Evolutionary conservation across 108 stramenopile genomes (phyloP).

Genomic region (Mediolabrus comicus): DNA sequence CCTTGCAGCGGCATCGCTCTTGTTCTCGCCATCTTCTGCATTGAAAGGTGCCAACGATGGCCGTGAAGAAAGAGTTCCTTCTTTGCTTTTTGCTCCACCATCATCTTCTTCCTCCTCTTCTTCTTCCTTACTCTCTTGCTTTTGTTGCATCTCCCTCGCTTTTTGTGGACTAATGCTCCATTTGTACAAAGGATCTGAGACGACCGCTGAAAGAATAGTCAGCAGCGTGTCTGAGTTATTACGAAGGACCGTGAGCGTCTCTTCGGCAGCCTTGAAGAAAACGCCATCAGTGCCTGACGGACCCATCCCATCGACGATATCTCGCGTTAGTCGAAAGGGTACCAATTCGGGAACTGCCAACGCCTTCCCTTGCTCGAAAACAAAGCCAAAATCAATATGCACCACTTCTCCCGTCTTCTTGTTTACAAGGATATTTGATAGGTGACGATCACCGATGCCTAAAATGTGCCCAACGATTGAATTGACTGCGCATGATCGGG

Average conservation of each 20-base stretch:
- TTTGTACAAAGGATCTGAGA: slow-evolving; percentile 93
- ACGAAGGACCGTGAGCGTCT: slow-evolving; percentile 79
- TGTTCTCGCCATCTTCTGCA: slow-evolving; percentile 19
- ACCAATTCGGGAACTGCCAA: slow-evolving; percentile 90
- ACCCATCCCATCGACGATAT: slow-evolving; percentile 98
- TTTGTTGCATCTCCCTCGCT: slow-evolving; percentile 50
- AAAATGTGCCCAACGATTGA: slow-evolving; percentile 97
- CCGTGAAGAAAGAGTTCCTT: slow-evolving; percentile 2
- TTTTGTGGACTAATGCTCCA: slow-evolving; percentile 87
- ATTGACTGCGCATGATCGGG: slow-evolving; percentile 91
- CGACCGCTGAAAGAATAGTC: slow-evolving; percentile 93
- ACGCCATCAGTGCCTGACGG: slow-evolving; percentile 87
- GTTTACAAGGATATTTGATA: slow-evolving; percentile 94
- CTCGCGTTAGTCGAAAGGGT: slow-evolving; percentile 96
- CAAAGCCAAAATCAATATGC: slow-evolving; percentile 99
- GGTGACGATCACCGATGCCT: slow-evolving; percentile 98
- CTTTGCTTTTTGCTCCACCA: slow-evolving; percentile 9
- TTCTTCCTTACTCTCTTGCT: slow-evolving; percentile 19
- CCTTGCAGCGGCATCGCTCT: slow-evolving; percentile 59
- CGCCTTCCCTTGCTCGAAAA: slow-evolving; percentile 97
- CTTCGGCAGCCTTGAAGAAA: slow-evolving; percentile 79
- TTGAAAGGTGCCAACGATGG: neutral
- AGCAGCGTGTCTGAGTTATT: slow-evolving; percentile 78
- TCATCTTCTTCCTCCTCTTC: slow-evolving; percentile 23
- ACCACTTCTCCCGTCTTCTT: slow-evolving; percentile 90